Percentiles rank a stretch among this genome's conserved stretches.
phyloP scores from a whole-genome alignment of 2,329 filamentous ascomycete species.

The Tolypocladium tropicale region DNA sequence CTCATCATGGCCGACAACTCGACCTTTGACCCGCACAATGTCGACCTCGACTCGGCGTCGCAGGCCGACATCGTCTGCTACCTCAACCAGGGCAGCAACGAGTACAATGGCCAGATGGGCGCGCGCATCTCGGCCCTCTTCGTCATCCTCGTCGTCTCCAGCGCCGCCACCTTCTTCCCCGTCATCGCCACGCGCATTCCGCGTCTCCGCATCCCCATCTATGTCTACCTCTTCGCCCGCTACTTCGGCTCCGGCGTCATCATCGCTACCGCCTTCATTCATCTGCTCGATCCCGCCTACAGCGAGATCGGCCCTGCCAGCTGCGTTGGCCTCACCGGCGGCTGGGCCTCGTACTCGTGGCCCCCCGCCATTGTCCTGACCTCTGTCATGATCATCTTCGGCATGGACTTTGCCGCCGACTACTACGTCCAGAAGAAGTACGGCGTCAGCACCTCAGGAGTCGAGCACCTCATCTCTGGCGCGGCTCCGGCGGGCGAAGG shows the following conservation, averaged over 20 bases:
- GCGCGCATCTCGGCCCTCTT: neutral
- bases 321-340: constrained; percentile 35
- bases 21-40: neutral
- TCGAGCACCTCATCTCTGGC: neutral
- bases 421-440: constrained; percentile 39
- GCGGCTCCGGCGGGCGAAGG: neutral
- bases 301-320: constrained; percentile 20
- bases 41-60: neutral
- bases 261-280: neutral
- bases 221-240: neutral
- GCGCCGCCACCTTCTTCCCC: neutral
- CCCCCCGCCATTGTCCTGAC: constrained; percentile 38
- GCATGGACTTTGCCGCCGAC: constrained; percentile 39
- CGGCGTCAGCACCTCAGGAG: constrained; percentile 10
- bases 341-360: constrained; percentile 42
- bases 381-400: constrained; percentile 37
- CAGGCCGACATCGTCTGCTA: neutral
- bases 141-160: neutral
- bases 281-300: neutral
- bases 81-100: neutral
- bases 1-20: neutral
- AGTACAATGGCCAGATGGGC: neutral
- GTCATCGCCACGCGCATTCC: neutral
- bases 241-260: neutral
- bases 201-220: neutral